These are phyloP conservation scores for Ophiostoma novo-ulmi DNA, from an alignment of 2,329 filamentous ascomycete species.

Conservation along the genomic window DNA sequence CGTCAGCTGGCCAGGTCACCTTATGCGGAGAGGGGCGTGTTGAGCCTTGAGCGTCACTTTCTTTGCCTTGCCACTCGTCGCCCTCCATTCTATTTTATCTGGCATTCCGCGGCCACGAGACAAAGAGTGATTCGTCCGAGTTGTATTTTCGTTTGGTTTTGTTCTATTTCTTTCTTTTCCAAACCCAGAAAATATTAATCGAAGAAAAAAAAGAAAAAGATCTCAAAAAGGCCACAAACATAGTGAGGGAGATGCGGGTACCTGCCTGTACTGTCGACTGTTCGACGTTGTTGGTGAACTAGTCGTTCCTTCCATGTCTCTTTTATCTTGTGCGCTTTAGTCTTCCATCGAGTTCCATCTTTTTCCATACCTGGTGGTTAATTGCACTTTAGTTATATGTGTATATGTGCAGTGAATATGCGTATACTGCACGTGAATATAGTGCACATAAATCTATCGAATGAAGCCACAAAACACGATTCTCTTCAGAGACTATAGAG, in stretches of 20 bases:
- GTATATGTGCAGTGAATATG: too few relatives aligned
- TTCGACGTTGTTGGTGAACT: background rate
- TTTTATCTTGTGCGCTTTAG: background rate
- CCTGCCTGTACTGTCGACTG: background rate
- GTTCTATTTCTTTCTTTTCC: background rate
- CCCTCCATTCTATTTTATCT: slow-evolving; percentile 16
- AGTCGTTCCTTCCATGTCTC: background rate
- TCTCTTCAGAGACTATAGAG: too few relatives aligned
- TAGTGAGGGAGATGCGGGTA: background rate
- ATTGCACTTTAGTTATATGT: too few relatives aligned
- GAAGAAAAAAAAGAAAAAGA: background rate
- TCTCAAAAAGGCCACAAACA: background rate
- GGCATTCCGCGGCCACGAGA: background rate
- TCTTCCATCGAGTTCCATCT: slow-evolving; percentile 1
- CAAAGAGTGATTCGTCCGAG: background rate
- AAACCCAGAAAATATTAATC: background rate
- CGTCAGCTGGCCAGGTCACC: slow-evolving; percentile 13
- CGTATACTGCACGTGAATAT: too few relatives aligned
- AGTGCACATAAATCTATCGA: background rate
- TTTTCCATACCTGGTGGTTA: background rate
- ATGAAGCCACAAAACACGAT: too few relatives aligned
- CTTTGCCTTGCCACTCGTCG: slow-evolving; percentile 10
- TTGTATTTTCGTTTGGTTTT: background rate
- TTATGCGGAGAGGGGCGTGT: background rate
- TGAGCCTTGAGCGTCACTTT: background rate